phyloP scores from a whole-genome alignment of 2,329 filamentous ascomycete species.

The Colletotrichum sp. region DNA sequence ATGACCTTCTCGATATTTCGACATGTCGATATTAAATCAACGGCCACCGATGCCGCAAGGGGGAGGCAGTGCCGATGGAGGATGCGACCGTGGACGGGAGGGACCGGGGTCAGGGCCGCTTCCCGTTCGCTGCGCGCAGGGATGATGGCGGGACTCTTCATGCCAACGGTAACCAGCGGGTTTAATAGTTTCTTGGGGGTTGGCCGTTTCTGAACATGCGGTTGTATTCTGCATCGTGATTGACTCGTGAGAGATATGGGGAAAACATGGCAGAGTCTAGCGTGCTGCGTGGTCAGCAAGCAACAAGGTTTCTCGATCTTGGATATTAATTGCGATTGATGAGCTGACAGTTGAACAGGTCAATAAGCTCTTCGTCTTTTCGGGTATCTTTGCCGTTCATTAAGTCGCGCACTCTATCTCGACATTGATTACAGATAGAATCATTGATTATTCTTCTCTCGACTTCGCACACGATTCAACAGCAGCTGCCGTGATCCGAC shows the following conservation, averaged over 20 bases:
- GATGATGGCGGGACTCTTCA: not conserved
- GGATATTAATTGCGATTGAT: not conserved
- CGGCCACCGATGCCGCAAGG: not conserved
- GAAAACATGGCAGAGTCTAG: not conserved
- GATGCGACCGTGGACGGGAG: not conserved
- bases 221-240: not conserved
- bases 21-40: not conserved
- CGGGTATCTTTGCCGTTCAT: not conserved
- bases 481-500: not conserved
- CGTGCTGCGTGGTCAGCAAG: not conserved
- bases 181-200: not conserved
- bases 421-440: not conserved
- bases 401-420: not conserved
- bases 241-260: not conserved
- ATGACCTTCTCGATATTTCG: not conserved
- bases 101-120: not conserved
- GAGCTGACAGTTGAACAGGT: not conserved
- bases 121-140: not conserved
- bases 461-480: not conserved
- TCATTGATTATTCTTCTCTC: not conserved
- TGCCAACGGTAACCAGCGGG: not conserved
- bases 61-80: conserved; percentile 8
- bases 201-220: not conserved
- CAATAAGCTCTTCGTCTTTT: fast-evolving
- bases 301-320: not conserved